Evolutionary conservation across 2,329 filamentous ascomycete species (phyloP).

Genomic region (Botryotinia calthae): DNA sequence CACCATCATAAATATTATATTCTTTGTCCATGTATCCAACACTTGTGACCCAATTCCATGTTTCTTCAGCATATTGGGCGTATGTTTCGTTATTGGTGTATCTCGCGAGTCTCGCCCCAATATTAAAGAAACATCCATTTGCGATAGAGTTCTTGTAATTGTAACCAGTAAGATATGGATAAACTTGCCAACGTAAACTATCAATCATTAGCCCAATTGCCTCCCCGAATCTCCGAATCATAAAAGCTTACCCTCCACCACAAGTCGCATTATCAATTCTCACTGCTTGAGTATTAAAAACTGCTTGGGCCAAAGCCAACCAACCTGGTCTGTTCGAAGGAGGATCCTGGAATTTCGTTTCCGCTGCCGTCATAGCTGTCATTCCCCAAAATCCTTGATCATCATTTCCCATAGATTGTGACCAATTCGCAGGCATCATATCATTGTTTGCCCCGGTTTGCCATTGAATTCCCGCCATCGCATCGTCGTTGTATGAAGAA

Average conservation of each 20-base stretch:
- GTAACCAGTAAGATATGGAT: constrained; percentile 54
- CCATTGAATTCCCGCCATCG: constrained; percentile 54
- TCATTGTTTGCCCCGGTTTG: constrained; percentile 56
- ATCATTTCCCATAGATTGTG: constrained; percentile 40
- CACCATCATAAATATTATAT: constrained; percentile 58
- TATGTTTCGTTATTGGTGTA: constrained; percentile 82
- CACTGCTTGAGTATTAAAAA: constrained; percentile 73
- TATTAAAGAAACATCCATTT: constrained; percentile 67
- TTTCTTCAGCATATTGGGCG: constrained; percentile 67
- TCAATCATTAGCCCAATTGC: constrained; percentile 20
- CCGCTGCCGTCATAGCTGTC: constrained; percentile 74
- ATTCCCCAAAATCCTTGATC: constrained; percentile 73
- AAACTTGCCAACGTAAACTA: constrained; percentile 78
- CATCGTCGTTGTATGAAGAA: constrained; percentile 53
- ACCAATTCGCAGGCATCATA: constrained; percentile 54
- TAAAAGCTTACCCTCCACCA: constrained; percentile 52
- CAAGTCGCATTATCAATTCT: constrained; percentile 70
- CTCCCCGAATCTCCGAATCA: not conserved
- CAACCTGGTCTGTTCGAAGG: constrained; percentile 63
- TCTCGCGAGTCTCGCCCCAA: constrained; percentile 67
- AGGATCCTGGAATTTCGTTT: constrained; percentile 71
- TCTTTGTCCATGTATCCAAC: constrained; percentile 57
- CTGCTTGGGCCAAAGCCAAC: constrained; percentile 74
- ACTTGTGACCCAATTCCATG: constrained; percentile 63
- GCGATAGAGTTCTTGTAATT: constrained; percentile 66